Conservation (phyloP, 2,329 filamentous ascomycete species). For the Aspergillus cejpii region DNA sequence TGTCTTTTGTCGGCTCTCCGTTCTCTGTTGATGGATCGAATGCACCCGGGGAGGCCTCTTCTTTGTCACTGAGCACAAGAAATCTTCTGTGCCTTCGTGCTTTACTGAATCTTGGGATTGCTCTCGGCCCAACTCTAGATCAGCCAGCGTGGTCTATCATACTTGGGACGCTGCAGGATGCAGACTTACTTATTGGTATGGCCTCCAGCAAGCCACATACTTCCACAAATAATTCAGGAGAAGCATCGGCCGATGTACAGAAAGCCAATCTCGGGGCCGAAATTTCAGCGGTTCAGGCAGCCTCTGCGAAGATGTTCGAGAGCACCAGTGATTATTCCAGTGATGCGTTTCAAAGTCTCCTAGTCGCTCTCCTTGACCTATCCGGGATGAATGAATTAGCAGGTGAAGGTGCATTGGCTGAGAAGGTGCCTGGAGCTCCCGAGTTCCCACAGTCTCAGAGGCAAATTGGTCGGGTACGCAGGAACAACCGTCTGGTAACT, state of each 20-base stretch:
- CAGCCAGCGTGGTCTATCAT: slow-evolving; percentile 77
- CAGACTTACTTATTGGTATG: slow-evolving; percentile 69
- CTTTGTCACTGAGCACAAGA: slow-evolving; percentile 66
- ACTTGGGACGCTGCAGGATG: slow-evolving; percentile 84
- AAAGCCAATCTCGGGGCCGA: slow-evolving; percentile 66
- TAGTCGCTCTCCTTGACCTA: slow-evolving; percentile 67
- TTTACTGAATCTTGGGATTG: slow-evolving; percentile 90
- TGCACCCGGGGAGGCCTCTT: slow-evolving; percentile 36
- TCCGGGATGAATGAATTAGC: slow-evolving; percentile 45
- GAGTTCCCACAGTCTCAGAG: slow-evolving; percentile 22
- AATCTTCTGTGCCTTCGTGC: slow-evolving; percentile 87
- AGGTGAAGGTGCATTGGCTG: slow-evolving; percentile 41
- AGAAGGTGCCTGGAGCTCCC: slow-evolving; percentile 50
- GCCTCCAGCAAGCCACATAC: slow-evolving; percentile 29
- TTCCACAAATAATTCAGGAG: slow-evolving; percentile 22
- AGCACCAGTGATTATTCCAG: slow-evolving; percentile 89
- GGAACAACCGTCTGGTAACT: slow-evolving; percentile 38
- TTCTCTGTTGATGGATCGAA: slow-evolving; percentile 23
- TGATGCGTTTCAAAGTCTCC: slow-evolving; percentile 67
- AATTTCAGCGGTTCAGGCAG: slow-evolving; percentile 80
- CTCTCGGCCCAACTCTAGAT: slow-evolving; percentile 78
- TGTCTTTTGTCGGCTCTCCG: slow-evolving; percentile 20
- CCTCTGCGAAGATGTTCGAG: slow-evolving; percentile 78
- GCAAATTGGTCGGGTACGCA: slow-evolving; percentile 29
- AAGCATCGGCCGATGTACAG: slow-evolving; percentile 41